A percentile compares a stretch with the other conserved stretches of the same genome.
phyloP scores from a whole-genome alignment of 257 asterid genomes.

The Capsicum chinense region DNA sequence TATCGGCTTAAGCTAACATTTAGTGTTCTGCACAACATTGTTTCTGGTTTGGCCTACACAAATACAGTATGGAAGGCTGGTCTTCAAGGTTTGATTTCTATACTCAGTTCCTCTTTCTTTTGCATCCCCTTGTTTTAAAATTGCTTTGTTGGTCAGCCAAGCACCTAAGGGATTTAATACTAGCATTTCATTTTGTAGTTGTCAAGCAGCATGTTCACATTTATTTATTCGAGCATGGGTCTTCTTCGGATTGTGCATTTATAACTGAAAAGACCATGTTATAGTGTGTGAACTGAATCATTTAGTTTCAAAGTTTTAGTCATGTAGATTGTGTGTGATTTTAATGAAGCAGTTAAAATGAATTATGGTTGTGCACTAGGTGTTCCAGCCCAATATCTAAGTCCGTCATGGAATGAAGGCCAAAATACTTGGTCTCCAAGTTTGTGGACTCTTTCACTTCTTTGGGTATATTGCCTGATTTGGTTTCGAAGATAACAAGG shows the following conservation, averaged over 20 bases:
- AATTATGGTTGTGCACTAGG: constrained; percentile 24
- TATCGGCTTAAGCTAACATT: constrained; percentile 67
- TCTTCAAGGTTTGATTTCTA: constrained; percentile 57
- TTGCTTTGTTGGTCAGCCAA: constrained; percentile 1
- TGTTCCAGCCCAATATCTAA: background rate
- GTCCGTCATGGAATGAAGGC: background rate
- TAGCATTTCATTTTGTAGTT: constrained; percentile 12
- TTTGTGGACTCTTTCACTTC: background rate
- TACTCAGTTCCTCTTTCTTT: constrained; percentile 21
- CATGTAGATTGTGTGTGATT: constrained; percentile 10
- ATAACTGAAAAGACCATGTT: background rate
- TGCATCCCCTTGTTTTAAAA: background rate
- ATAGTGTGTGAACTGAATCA: constrained; percentile 22
- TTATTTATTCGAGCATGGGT: background rate
- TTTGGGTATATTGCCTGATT: background rate
- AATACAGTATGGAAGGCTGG: constrained; percentile 76
- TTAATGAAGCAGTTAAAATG: constrained; percentile 7
- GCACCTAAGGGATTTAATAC: background rate
- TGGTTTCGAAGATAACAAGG: background rate
- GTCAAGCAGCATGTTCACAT: background rate
- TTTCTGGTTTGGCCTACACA: constrained; percentile 74
- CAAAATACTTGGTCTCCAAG: background rate
- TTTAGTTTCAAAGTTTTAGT: background rate
- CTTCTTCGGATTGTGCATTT: background rate
- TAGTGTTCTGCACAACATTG: constrained; percentile 79